These are phyloP conservation scores for Pisolithus thermaeus DNA, from an alignment of 1,284 basidiomycete genomes.

Conservation along the genomic window DNA sequence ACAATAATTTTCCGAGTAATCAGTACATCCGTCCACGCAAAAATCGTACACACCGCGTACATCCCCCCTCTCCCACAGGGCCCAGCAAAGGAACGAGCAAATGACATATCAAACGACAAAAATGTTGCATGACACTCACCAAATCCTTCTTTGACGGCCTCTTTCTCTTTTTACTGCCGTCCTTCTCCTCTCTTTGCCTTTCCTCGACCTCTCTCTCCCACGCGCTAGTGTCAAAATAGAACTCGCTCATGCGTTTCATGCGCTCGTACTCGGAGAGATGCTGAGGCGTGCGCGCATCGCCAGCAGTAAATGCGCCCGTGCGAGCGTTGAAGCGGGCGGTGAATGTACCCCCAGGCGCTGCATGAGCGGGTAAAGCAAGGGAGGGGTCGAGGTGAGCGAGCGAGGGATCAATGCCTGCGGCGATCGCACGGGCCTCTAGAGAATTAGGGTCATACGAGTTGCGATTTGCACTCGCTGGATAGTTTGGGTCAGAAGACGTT, in stretches of 20 bases:
- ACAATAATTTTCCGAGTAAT: slow-evolving; percentile 8
- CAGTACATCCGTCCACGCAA: slow-evolving; percentile 21
- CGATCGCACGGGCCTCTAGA: slow-evolving; percentile 57
- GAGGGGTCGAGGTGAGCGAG: slow-evolving; percentile 79
- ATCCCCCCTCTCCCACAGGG: slow-evolving; percentile 16
- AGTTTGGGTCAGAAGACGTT: slow-evolving; percentile 8
- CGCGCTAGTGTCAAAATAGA: slow-evolving; percentile 81
- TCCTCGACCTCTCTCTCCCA: slow-evolving; percentile 73
- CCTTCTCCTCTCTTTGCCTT: slow-evolving; percentile 49
- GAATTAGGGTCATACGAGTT: slow-evolving; percentile 32
- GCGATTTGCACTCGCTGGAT: slow-evolving; percentile 3
- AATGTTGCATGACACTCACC: slow-evolving; percentile 38
- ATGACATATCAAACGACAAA: slow-evolving; percentile 1
- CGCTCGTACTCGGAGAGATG: slow-evolving; percentile 82
- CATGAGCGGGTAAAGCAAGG: slow-evolving; percentile 38
- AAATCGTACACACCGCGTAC: slow-evolving; percentile 10
- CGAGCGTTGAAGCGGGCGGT: slow-evolving; percentile 80
- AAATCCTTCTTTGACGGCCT: slow-evolving; percentile 81
- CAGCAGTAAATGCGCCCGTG: slow-evolving; percentile 71
- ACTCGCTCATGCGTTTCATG: slow-evolving; percentile 80
- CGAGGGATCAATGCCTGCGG: slow-evolving; percentile 80
- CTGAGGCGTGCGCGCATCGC: slow-evolving; percentile 62
- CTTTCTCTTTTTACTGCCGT: slow-evolving; percentile 66
- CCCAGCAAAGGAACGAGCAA: slow-evolving; percentile 12
- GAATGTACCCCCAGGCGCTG: slow-evolving; percentile 43